Evolutionary conservation across 176 grass and related monocot species (phyloP), one percentile per base, ranked within the genome.

Genomic region (Eleusine coracana): DNA sequence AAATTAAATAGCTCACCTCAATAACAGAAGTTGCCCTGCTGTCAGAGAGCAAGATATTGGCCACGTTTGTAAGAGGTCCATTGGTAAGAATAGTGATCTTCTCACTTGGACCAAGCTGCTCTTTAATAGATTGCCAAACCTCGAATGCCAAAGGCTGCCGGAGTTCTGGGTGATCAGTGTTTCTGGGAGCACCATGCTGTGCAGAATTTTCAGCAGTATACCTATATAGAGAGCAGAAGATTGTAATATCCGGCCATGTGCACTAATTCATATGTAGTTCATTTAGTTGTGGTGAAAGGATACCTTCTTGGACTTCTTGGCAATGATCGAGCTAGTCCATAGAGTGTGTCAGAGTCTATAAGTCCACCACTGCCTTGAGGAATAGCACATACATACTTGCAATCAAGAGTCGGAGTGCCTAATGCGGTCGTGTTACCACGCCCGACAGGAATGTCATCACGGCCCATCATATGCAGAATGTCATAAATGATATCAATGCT

Each of bases 261-360:
- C 44, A 37, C 40, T 55, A 77, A 44, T 28, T 88, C 23, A 66
- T 59, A 74, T 67, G 70, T 68, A 8, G 4, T 15, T 80, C 76
- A 75, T 75, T 21, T 70, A 21, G 52, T 70, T 25, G 20, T 62
- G n/a, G 11, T 41, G 86, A 87, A 49, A 79, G 87, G 29, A 84
- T 89, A 91, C 95, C 95, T 95, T 88, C 95, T 91, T 10, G 92
- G 92, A 61, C 95, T 98, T 89, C 90, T 83, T 37, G 95, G 95
- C 85, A 98, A 85, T 10, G 48, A 85, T 44, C 90, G 84, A 82
- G 82, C 86, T 51, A 98, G 79, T 77, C 95, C 95, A 63, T 88
- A 91, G 29, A 97, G 88, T 13, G 95, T 95, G 67, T 98, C 92
- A n/a, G 88, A 98, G 72, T 98, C 92, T 21, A 95, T 51, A 55